Percentiles rank a stretch among this genome's conserved stretches.
These are phyloP conservation scores for Russula virescens DNA, from an alignment of 768 basidiomycete genomes.

Conservation along the genomic window DNA sequence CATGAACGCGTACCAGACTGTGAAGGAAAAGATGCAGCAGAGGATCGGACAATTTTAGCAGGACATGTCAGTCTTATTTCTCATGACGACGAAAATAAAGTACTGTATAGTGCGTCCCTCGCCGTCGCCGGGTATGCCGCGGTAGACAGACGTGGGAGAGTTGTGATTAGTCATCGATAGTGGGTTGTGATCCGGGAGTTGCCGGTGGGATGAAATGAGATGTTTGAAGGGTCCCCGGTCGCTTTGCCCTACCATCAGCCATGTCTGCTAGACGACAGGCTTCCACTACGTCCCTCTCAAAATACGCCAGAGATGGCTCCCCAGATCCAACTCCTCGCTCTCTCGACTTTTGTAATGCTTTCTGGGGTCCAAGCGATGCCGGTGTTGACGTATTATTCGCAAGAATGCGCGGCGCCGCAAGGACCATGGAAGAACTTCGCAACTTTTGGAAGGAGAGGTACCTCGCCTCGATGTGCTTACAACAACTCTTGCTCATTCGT, in stretches of 20 bases:
- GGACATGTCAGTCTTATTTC: no score
- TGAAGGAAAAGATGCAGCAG: conserved; percentile 80
- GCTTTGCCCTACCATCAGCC: conserved; percentile 14
- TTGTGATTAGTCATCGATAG: background rate
- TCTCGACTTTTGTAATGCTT: conserved; percentile 92
- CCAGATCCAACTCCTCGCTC: conserved; percentile 45
- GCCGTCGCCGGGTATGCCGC: no score
- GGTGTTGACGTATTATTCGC: conserved; percentile 90
- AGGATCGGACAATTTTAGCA: conserved; percentile 73
- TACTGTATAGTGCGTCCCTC: no score
- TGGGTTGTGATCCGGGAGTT: background rate
- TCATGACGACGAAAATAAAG: no score
- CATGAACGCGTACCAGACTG: conserved; percentile 86
- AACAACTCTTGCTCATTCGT: background rate
- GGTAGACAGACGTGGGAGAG: no score
- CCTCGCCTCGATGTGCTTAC: conserved; percentile 27
- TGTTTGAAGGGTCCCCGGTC: background rate
- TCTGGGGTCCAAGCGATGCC: conserved; percentile 85
- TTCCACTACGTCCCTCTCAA: conserved; percentile 75
- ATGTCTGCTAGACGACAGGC: conserved; percentile 77
- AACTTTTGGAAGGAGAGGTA: conserved; percentile 94
- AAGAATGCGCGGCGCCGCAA: conserved; percentile 76
- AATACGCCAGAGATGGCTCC: conserved; percentile 55
- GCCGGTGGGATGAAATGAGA: no score
- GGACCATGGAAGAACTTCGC: conserved; percentile 85